A percentile compares a stretch with the other conserved stretches of the same genome.
Evolutionary conservation across 805 yeast species (phyloP).

Genomic region (Kodamaea restingae): DNA sequence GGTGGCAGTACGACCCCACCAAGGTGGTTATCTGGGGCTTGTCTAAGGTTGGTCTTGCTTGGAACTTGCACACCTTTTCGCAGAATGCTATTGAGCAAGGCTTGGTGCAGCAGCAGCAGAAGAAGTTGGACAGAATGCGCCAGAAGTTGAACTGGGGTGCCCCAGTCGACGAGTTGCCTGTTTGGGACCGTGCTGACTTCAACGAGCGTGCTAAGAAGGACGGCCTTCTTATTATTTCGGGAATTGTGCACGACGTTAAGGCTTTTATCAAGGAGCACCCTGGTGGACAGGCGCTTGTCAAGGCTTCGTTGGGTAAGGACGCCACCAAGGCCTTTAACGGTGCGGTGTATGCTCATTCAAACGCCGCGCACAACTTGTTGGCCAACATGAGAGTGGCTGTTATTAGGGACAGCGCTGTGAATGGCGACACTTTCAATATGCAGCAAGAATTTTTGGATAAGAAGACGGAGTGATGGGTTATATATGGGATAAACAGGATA

Average conservation of each 20-base stretch:
- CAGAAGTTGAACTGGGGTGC: slow-evolving; percentile 72
- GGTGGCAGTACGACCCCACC: slow-evolving; percentile 89
- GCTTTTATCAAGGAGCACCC: slow-evolving; percentile 72
- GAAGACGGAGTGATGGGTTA: slow-evolving; percentile 15
- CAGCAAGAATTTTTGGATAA: slow-evolving; percentile 46
- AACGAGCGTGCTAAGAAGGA: slow-evolving; percentile 46
- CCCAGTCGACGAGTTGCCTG: slow-evolving; percentile 59
- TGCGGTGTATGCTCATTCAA: slow-evolving; percentile 80
- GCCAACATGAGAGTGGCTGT: slow-evolving; percentile 83
- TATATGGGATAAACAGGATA: slow-evolving; percentile 1
- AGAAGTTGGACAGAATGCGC: slow-evolving; percentile 66
- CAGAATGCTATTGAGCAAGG: slow-evolving; percentile 83
- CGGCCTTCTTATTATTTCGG: slow-evolving; percentile 68
- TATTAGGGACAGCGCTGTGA: slow-evolving; percentile 61
- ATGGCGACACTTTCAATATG: slow-evolving; percentile 47
- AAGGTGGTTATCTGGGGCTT: slow-evolving; percentile 55
- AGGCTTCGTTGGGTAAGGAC: slow-evolving; percentile 73
- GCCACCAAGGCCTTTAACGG: slow-evolving; percentile 84
- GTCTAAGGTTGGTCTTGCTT: slow-evolving; percentile 66
- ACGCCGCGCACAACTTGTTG: slow-evolving; percentile 79
- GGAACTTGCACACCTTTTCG: slow-evolving; percentile 70
- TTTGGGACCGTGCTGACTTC: slow-evolving; percentile 67
- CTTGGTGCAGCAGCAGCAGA: slow-evolving; percentile 76
- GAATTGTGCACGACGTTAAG: slow-evolving; percentile 75
- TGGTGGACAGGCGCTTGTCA: slow-evolving; percentile 73